Evolutionary conservation across 2,329 filamentous ascomycete genomes (phyloP).

Genomic region (Cordyceps tenuipes): DNA sequence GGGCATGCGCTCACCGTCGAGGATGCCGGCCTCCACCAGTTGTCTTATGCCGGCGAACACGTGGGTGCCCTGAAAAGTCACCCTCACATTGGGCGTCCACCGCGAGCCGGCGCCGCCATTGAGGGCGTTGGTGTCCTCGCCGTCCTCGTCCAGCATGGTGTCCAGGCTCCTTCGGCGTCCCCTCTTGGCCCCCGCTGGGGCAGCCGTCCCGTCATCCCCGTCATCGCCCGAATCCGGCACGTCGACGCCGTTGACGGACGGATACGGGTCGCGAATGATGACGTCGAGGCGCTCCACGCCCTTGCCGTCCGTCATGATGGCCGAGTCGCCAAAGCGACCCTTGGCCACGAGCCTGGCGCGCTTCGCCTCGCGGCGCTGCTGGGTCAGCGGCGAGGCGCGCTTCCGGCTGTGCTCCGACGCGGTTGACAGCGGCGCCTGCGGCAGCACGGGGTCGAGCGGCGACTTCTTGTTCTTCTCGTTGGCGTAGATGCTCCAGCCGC

Average conservation of each 20-base stretch:
- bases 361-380: conserved; percentile 38
- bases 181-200: not conserved
- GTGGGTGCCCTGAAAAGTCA: conserved; percentile 68
- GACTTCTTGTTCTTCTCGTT: conserved; percentile 48
- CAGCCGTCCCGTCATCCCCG: conserved; percentile 7
- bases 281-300: conserved; percentile 56
- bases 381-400: conserved; percentile 18
- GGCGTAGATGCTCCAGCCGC: conserved; percentile 73
- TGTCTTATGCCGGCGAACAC: conserved; percentile 74
- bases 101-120: conserved; percentile 9
- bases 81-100: conserved; percentile 36
- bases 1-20: conserved; percentile 73
- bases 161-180: conserved; percentile 22
- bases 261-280: conserved; percentile 50
- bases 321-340: conserved; percentile 62
- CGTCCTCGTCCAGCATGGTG: conserved; percentile 23
- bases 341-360: conserved; percentile 53
- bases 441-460: conserved; percentile 45
- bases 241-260: conserved; percentile 19
- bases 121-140: conserved; percentile 3
- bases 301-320: conserved; percentile 44
- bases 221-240: conserved; percentile 13
- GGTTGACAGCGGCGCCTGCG: conserved; percentile 37
- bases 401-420: conserved; percentile 23
- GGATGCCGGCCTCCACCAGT: conserved; percentile 65